Evolutionary conservation across 2,329 filamentous ascomycete genomes (phyloP).

Genomic region (Bipolaris victoriae): DNA sequence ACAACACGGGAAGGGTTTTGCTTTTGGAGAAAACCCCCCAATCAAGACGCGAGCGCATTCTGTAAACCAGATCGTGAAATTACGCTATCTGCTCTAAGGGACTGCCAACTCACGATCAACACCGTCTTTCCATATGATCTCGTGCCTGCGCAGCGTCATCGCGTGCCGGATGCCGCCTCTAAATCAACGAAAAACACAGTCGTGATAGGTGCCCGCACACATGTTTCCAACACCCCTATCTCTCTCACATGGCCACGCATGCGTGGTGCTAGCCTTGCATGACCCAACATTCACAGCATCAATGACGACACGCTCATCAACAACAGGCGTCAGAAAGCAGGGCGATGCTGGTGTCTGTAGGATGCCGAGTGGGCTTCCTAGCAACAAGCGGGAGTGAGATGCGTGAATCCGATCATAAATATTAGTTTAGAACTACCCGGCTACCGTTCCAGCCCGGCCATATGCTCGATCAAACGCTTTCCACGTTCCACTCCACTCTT

Average conservation of each 20-base stretch:
- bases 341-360: constrained; percentile 1
- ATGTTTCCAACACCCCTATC: neutral
- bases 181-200: neutral
- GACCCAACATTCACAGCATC: neutral
- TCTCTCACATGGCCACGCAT: neutral
- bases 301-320: constrained; percentile 1
- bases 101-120: constrained; percentile 5
- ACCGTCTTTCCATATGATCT: constrained; percentile 2
- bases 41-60: neutral
- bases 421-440: neutral
- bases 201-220: constrained; percentile 2
- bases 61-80: neutral
- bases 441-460: neutral
- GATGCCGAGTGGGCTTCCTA: constrained; percentile 4
- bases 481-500: constrained; percentile 15
- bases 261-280: neutral
- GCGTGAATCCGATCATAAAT: neutral
- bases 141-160: neutral
- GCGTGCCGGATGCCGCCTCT: neutral
- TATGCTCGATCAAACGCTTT: neutral
- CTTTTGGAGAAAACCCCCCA: neutral
- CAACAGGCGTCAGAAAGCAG: neutral
- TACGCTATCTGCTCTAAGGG: neutral
- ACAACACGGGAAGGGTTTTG: neutral
- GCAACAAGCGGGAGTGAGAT: constrained; percentile 7